Conservation (phyloP, 495 filamentous ascomycete genomes). For the Penicillium chermesinum region DNA sequence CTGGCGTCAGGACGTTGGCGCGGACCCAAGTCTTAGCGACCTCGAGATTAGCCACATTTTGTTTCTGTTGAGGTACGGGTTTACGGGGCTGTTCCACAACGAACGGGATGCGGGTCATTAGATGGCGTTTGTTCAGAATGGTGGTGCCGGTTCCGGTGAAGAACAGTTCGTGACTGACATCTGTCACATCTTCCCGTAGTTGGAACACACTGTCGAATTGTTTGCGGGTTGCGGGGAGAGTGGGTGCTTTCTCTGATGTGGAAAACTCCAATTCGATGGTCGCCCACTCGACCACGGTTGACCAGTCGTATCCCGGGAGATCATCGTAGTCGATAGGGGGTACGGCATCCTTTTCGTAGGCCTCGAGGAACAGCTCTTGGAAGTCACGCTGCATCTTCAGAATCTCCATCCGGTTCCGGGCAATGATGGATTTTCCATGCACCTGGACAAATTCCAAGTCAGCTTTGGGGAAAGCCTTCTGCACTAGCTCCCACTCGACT, state of each 20-base stretch:
- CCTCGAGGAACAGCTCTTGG: conserved; percentile 66
- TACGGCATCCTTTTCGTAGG: conserved; percentile 65
- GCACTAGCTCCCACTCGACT: conserved; percentile 71
- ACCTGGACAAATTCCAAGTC: conserved; percentile 53
- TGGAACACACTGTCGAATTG: conserved; percentile 47
- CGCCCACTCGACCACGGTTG: conserved; percentile 68
- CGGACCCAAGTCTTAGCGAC: conserved; percentile 58
- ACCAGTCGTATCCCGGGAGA: conserved; percentile 72
- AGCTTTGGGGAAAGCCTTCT: conserved; percentile 58
- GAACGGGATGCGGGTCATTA: conserved; percentile 37
- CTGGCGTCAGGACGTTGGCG: conserved; percentile 50
- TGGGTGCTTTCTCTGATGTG: conserved; percentile 34
- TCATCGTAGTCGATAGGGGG: conserved; percentile 68
- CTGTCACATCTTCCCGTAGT: conserved; percentile 38
- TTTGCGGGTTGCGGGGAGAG: conserved; percentile 48
- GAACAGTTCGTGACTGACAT: conserved; percentile 39
- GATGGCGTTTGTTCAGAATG: conserved; percentile 27
- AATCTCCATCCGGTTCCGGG: conserved; percentile 56
- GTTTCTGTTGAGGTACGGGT: conserved; percentile 9
- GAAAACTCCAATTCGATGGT: conserved; percentile 43
- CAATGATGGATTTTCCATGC: conserved; percentile 54
- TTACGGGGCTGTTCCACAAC: conserved; percentile 10
- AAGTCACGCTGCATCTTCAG: conserved; percentile 71
- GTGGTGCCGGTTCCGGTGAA: conserved; percentile 28
- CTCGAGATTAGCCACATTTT: conserved; percentile 24